Conservation (phyloP, 148 eudicot genomes). For the Rheum nobile region DNA sequence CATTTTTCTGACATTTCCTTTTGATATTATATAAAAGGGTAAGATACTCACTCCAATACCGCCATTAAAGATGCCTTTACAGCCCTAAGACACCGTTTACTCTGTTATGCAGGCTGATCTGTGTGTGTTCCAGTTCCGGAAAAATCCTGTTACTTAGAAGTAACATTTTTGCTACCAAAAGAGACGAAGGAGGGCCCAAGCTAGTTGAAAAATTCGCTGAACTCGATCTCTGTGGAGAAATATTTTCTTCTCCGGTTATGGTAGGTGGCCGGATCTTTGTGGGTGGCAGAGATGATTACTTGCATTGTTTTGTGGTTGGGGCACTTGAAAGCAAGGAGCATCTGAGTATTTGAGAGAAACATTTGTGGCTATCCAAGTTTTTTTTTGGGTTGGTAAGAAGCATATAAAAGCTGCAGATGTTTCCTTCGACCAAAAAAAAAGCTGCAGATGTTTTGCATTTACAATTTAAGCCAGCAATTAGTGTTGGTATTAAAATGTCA, state of each 20-base stretch:
- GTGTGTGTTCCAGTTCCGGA: slow-evolving; percentile 69
- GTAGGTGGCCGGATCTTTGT: slow-evolving; percentile 74
- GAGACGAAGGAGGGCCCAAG: not conserved
- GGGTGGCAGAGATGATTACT: slow-evolving; percentile 85
- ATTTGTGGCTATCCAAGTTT: too few relatives aligned
- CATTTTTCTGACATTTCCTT: not conserved
- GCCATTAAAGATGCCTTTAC: too few relatives aligned
- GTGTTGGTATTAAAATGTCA: not conserved
- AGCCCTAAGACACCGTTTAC: not conserved
- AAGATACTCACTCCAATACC: too few relatives aligned
- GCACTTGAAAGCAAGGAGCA: not conserved
- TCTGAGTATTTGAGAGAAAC: not conserved
- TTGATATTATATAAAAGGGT: too few relatives aligned
- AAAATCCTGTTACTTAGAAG: slow-evolving; percentile 34
- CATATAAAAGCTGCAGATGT: too few relatives aligned
- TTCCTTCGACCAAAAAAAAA: too few relatives aligned
- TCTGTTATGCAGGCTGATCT: slow-evolving; percentile 37
- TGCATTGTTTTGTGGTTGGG: slow-evolving; percentile 46
- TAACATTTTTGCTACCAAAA: slow-evolving; percentile 5
- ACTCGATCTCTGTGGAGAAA: slow-evolving; percentile 53
- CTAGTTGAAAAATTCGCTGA: slow-evolving; percentile 47
- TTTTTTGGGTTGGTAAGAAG: too few relatives aligned
- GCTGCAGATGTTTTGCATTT: not conserved
- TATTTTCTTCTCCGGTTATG: slow-evolving; percentile 91
- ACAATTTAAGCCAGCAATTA: not conserved